Conservation (phyloP, 2,329 filamentous ascomycete genomes). For the Beauveria brongniartii region DNA sequence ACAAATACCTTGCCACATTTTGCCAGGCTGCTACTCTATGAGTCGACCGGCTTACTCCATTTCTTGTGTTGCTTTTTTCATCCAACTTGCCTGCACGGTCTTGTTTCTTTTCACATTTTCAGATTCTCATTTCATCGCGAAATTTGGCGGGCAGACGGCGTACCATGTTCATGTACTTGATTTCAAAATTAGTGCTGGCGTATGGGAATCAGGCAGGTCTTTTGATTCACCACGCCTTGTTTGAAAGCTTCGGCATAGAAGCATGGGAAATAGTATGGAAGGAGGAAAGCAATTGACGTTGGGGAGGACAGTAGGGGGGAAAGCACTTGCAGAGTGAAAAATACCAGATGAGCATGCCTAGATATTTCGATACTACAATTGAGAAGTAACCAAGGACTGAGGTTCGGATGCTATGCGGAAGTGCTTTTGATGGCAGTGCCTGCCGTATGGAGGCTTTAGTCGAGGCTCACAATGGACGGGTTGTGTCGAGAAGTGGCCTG, state of each 20-base stretch:
- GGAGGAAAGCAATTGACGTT: background rate
- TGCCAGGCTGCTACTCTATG: background rate
- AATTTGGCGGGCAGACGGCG: slow-evolving; percentile 14
- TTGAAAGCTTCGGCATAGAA: slow-evolving; percentile 12
- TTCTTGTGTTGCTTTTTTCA: slow-evolving; percentile 4
- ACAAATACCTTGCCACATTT: background rate
- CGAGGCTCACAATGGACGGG: background rate
- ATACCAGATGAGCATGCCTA: slow-evolving; percentile 8
- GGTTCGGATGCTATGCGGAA: background rate
- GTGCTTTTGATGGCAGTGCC: background rate
- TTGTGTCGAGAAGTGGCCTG: background rate
- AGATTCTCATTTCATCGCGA: background rate
- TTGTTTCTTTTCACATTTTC: slow-evolving; percentile 7
- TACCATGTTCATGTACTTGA: slow-evolving; percentile 8
- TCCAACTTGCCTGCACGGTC: background rate
- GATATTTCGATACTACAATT: slow-evolving; percentile 9
- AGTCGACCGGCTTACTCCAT: background rate
- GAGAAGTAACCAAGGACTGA: background rate
- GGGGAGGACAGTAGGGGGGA: background rate
- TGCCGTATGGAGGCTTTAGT: background rate
- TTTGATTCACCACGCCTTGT: slow-evolving; percentile 19
- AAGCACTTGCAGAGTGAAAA: slow-evolving; percentile 10
- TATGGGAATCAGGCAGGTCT: slow-evolving; percentile 25
- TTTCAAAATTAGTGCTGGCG: slow-evolving; percentile 13
- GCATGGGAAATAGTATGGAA: background rate